phyloP scores from a whole-genome alignment of 1,284 basidiomycete species.

The Cystobasidium slooffiae region DNA sequence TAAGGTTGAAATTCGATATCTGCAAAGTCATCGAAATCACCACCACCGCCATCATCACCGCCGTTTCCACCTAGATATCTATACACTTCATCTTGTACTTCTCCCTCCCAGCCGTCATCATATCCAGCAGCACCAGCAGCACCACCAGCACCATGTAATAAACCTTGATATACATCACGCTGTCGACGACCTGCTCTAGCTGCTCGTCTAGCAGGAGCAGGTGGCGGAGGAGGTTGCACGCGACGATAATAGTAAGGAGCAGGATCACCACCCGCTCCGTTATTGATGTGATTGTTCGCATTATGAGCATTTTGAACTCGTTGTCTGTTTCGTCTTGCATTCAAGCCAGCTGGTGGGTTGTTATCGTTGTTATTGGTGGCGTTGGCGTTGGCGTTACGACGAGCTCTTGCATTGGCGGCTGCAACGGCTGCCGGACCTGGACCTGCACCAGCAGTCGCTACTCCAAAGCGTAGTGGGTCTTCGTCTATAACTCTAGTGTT shows the following conservation, averaged over 20 bases:
- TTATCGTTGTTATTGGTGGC: conserved; percentile 6
- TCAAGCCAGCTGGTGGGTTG: conserved; percentile 20
- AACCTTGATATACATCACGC: not conserved
- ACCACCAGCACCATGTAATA: not conserved
- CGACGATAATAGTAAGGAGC: conserved; percentile 24
- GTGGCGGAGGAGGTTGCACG: not conserved
- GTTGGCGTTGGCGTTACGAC: not conserved
- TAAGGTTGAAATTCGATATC: not conserved
- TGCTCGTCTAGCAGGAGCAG: not conserved
- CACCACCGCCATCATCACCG: not conserved
- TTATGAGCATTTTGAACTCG: not conserved
- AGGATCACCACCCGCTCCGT: not conserved
- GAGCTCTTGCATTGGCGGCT: conserved; percentile 30
- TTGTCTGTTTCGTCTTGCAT: conserved; percentile 14
- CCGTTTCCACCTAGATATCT: not conserved
- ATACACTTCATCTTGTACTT: not conserved
- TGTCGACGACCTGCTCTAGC: conserved; percentile 1
- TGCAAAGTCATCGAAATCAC: conserved; percentile 4
- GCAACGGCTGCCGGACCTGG: conserved; percentile 34
- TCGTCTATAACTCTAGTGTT: conserved; percentile 11
- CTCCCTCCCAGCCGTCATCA: not conserved
- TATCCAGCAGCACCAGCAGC: not conserved
- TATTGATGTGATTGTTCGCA: not conserved
- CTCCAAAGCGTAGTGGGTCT: conserved; percentile 9
- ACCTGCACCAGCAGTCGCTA: conserved; percentile 13